phyloP scores from a whole-genome alignment of 306 rosid species.

The Alnus glutinosa region DNA sequence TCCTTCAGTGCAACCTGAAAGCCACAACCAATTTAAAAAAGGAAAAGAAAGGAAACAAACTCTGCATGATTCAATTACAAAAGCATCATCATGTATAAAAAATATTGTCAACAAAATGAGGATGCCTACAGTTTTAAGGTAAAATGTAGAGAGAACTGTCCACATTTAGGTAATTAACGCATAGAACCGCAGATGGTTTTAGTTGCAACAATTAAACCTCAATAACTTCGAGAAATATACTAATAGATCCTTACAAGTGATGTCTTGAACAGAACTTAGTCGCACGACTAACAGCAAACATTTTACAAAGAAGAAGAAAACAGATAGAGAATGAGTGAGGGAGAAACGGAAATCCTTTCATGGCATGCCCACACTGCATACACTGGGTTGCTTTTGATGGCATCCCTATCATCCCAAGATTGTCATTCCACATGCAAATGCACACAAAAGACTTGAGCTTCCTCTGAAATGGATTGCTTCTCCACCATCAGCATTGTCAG shows the following conservation, averaged over 20 bases:
- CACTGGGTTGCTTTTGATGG: not conserved
- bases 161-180: not conserved
- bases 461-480: too few relatives aligned
- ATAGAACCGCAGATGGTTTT: not conserved
- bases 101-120: not conserved
- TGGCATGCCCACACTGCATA: not conserved
- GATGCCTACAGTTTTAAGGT: not conserved
- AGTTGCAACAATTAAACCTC: too few relatives aligned
- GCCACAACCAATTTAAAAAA: conserved; percentile 7
- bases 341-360: too few relatives aligned
- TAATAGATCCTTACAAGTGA: too few relatives aligned
- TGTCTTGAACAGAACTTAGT: too few relatives aligned
- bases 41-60: conserved; percentile 23
- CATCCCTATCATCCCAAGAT: too few relatives aligned
- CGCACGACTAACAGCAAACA: too few relatives aligned
- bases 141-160: not conserved
- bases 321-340: not conserved
- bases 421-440: too few relatives aligned
- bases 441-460: too few relatives aligned
- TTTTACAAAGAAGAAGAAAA: too few relatives aligned
- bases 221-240: too few relatives aligned
- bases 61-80: conserved; percentile 11
- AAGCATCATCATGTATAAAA: conserved; percentile 1
- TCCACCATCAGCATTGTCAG: too few relatives aligned
- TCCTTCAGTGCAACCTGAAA: conserved; percentile 94